Evolutionary conservation across 768 basidiomycete species (phyloP), one percentile per base, ranked within the genome.

Genomic region (Sarcodon sp.): DNA sequence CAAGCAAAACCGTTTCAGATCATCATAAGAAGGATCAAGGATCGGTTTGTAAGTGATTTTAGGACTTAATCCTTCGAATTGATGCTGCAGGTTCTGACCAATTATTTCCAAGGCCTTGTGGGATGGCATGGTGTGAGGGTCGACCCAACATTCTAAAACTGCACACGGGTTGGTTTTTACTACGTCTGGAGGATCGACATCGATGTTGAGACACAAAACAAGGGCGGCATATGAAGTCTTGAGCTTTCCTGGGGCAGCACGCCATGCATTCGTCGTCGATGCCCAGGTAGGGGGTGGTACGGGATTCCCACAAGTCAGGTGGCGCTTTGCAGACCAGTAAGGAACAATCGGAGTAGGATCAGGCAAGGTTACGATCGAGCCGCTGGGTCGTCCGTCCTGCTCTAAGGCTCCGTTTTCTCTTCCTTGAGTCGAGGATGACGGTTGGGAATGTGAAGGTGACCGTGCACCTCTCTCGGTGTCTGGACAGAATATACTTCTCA

Each of bases 121-220:
- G 0, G 89, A 84, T 7, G 91, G 87, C 72, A 96, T 77, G 13
- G 83, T 87, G 54, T 84, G 87, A 4, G 94, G 94, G 65, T 98
- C 93, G 33, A 98, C 85, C 96, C 96, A 99, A 53, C 90, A 92
- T 63, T 98, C 94, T 44, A 96, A 70, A 38, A 85, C 82, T 0
- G 96, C 92, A 55, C 92, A 97, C 0, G 96, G 96, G 53, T 86
- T 85, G 6, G 94, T 97, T 70, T 98, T 99, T 66, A 98, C 83
- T 46, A 97, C 72, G 59, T 99, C 96, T 52, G 96, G 96, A 13
- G 96, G 96, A 59, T 98, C 94, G 43, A 96, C 88, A 48, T 94
- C 93, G 61, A 98, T 90, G 65, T 98, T 97, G 15, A 99, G 73
- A 59, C 96, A 99, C 47, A 98, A 69, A 7, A 94, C 85, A 5